Evolutionary conservation across 768 basidiomycete genomes (phyloP).

Genomic region (Baorangia bicolor): DNA sequence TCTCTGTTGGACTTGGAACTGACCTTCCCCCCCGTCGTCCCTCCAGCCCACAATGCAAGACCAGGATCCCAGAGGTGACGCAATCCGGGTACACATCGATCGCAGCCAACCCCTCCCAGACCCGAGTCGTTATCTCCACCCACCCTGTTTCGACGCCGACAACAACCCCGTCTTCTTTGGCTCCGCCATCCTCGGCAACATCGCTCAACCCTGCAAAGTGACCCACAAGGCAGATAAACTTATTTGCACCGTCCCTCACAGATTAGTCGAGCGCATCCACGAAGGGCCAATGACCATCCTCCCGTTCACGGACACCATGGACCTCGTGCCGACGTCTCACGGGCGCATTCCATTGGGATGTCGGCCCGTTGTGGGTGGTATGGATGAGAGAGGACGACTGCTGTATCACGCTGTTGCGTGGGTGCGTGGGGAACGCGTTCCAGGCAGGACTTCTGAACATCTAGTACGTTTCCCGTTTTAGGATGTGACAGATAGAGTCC

Average conservation of each 20-base stretch:
- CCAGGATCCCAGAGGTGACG: no score
- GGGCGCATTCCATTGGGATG: neutral
- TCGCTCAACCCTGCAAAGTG: slow-evolving; percentile 5
- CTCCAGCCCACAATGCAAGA: no score
- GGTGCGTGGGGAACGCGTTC: no score
- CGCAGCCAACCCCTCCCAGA: no score
- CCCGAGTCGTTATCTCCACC: no score
- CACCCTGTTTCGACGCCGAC: slow-evolving; percentile 7
- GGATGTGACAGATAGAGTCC: neutral
- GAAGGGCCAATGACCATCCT: slow-evolving; percentile 4
- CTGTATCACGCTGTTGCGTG: no score
- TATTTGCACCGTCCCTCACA: neutral
- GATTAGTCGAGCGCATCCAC: neutral
- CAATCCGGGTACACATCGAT: no score
- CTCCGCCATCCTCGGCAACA: no score
- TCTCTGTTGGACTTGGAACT: no score
- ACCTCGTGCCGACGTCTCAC: no score
- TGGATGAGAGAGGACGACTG: no score
- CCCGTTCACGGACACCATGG: slow-evolving; percentile 6
- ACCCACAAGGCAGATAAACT: slow-evolving; percentile 1
- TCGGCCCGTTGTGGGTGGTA: slow-evolving; percentile 3
- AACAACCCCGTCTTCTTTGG: slow-evolving; percentile 2
- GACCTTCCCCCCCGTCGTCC: no score
- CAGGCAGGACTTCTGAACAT: slow-evolving; percentile 2
- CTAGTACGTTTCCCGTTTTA: neutral